Evolutionary conservation across 2,329 filamentous ascomycete genomes (phyloP).

Genomic region (Penicillium expansum): DNA sequence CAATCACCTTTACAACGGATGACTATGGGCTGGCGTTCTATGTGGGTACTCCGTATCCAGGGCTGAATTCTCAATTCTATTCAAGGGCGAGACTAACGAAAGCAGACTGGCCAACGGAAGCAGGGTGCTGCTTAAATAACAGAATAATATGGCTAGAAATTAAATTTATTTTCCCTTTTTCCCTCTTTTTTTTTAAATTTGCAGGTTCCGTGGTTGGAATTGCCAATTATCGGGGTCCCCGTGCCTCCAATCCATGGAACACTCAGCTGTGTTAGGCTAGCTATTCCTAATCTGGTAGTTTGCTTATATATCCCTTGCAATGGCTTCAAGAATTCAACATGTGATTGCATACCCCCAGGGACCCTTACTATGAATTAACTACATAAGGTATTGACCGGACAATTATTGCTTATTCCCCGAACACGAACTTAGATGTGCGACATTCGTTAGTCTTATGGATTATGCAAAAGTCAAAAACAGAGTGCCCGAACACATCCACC

Average conservation of each 20-base stretch:
- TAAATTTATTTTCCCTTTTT: background rate
- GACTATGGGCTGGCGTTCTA: constrained; percentile 62
- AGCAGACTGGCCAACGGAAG: constrained; percentile 33
- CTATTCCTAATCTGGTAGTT: constrained; percentile 24
- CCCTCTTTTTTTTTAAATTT: background rate
- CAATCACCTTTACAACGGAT: constrained; percentile 64
- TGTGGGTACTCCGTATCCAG: constrained; percentile 29
- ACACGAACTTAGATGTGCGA: background rate
- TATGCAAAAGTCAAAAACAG: background rate
- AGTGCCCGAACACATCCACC: background rate
- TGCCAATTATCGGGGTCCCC: constrained; percentile 14
- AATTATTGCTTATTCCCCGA: constrained; percentile 3
- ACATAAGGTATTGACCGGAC: background rate
- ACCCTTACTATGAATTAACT: background rate
- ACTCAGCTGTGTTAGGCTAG: background rate
- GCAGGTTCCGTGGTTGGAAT: background rate
- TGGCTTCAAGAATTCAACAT: constrained; percentile 1
- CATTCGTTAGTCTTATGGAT: constrained; percentile 1
- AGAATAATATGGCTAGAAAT: background rate
- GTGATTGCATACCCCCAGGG: background rate
- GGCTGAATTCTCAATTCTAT: background rate
- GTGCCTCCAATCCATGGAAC: constrained; percentile 20
- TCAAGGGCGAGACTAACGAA: constrained; percentile 4
- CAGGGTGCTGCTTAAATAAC: constrained; percentile 25
- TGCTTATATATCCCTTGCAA: constrained; percentile 16